These are phyloP conservation scores for Venturia effusa DNA, from an alignment of 2,329 filamentous ascomycete species.

Conservation along the genomic window DNA sequence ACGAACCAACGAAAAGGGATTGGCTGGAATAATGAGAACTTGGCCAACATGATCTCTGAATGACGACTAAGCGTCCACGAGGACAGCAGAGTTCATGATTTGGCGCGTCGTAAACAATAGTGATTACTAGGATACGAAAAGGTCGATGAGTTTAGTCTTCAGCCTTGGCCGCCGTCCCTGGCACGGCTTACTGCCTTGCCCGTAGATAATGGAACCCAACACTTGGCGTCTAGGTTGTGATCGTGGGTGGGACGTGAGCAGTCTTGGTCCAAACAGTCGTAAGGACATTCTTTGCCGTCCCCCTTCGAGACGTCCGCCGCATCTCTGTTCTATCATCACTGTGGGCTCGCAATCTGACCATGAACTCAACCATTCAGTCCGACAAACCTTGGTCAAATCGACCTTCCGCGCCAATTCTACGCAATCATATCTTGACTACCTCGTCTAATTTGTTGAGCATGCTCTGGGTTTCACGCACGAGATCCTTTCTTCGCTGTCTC, in stretches of 20 bases:
- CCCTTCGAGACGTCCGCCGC: no score
- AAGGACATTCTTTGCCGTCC: no score
- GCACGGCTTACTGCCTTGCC: not conserved
- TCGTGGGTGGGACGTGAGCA: not conserved
- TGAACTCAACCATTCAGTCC: no score
- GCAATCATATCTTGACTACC: conserved; percentile 10
- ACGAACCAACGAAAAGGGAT: not conserved
- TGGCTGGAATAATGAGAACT: not conserved
- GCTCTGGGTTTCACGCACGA: conserved; percentile 61
- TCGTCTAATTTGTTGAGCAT: conserved; percentile 56
- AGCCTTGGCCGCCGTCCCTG: not conserved
- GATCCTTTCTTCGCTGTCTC: conserved; percentile 50
- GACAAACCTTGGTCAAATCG: no score
- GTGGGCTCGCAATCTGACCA: no score
- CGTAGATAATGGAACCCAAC: not conserved
- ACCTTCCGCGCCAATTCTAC: no score
- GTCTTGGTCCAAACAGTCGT: no score
- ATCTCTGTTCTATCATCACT: no score
- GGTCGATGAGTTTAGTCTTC: not conserved
- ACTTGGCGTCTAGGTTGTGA: not conserved
- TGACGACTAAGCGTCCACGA: no score
- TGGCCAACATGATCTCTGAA: not conserved
- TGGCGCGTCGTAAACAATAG: not conserved
- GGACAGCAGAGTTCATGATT: not conserved
- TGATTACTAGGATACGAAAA: not conserved